Base-by-base conservation (phyloP, 73 alveolate genomes). In the Breviolum minutum region DNA sequence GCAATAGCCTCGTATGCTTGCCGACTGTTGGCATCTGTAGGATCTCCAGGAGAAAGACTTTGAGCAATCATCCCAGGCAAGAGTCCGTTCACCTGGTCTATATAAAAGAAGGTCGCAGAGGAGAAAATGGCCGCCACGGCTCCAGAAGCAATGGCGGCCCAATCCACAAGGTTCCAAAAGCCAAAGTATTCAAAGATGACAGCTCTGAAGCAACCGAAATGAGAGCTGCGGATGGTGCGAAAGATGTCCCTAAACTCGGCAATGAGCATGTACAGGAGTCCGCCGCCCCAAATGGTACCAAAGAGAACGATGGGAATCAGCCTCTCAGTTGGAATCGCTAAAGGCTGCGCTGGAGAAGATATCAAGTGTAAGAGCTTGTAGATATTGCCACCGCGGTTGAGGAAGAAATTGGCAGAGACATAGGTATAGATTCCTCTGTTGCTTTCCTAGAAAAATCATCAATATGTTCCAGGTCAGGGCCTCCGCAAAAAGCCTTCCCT, bases 121-220 rank as follows among this genome's bases (percentile, higher is more conserved):
- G 87, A 71, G 76, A 90, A 90, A 63, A 69, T 5, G 77, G 69
- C 87, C 2, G 87, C 96, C 87, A 90, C 20, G 16, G 63, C 87
- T 6, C 87, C 96, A 20, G 70, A 63, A 11, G 30, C 11, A 14
- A 90, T 90, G 60, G 96, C 83, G 24, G 84, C 77, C 96, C 96
- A 90, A 71, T 90, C 96, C 70, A 88, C 95, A 54, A 63, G 24
- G 80, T 90, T 90, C 96, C 96, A 90, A 54, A 90, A 90, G 76
- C 64, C 68, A 27, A 90, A 54, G 76, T 90, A 90, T 61, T 90
- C 96, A 30, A 62, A 81, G 62, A 71, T 30, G 10, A 90, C 76
- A 13, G 95, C 68, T 19, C 24, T 17, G 74, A 48, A 83, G 74
- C 64, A 64, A 24, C 83, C 83, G 27, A 64, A 40, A 14, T 64